A percentile compares a stretch with the other conserved stretches of the same genome.
Evolutionary conservation across 2,329 filamentous ascomycete species (phyloP).

Genomic region (Epichloe sylvatica): DNA sequence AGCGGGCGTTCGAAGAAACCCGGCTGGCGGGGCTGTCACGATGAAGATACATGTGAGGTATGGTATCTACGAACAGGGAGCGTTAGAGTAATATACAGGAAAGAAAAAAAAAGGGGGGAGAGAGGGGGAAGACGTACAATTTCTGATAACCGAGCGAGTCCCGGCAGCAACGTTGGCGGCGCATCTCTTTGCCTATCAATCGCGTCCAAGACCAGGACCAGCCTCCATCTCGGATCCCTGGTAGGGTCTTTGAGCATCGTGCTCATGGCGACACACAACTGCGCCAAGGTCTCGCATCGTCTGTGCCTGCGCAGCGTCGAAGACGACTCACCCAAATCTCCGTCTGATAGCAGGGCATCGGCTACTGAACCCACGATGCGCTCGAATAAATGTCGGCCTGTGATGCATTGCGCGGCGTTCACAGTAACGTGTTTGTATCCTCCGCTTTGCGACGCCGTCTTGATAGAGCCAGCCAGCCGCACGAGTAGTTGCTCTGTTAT

Average conservation of each 20-base stretch:
- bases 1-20: constrained; percentile 54
- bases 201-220: constrained; percentile 76
- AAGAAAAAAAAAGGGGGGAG: not conserved
- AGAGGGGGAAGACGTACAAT: constrained; percentile 37
- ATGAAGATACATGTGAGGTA: constrained; percentile 65
- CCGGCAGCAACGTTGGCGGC: constrained; percentile 63
- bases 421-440: constrained; percentile 46
- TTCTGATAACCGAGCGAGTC: constrained; percentile 69
- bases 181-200: constrained; percentile 76
- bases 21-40: constrained; percentile 55
- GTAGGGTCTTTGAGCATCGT: constrained; percentile 40
- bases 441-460: constrained; percentile 7
- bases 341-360: constrained; percentile 33
- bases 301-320: constrained; percentile 10
- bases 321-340: not conserved
- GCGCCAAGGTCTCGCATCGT: constrained; percentile 68
- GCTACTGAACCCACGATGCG: constrained; percentile 48
- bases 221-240: constrained; percentile 35
- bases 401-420: constrained; percentile 63
- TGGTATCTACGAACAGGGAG: constrained; percentile 46
- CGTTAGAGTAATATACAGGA: not conserved
- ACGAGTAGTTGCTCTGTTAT: constrained; percentile 41
- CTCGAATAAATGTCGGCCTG: constrained; percentile 63
- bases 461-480: constrained; percentile 11
- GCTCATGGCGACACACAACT: constrained; percentile 58